Evolutionary conservation across 768 basidiomycete genomes (phyloP).

Genomic region (Leucosporidium scottii): DNA sequence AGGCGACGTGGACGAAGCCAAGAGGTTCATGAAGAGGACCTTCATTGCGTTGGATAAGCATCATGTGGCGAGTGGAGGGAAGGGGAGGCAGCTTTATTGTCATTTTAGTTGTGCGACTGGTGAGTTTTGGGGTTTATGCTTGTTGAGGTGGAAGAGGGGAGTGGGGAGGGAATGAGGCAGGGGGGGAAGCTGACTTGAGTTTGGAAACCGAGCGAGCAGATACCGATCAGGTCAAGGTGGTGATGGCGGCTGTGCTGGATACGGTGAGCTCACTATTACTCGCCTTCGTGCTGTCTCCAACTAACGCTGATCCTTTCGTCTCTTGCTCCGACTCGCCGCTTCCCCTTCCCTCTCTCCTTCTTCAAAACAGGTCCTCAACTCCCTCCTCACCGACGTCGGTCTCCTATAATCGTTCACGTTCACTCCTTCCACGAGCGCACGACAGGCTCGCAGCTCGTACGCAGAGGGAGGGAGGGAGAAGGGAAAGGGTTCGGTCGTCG

Average conservation of each 20-base stretch:
- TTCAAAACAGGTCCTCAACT: slow-evolving; percentile 3
- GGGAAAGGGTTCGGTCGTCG: no score
- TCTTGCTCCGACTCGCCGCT: no score
- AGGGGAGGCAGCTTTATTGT: slow-evolving; percentile 42
- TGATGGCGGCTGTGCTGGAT: slow-evolving; percentile 26
- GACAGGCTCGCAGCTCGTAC: no score
- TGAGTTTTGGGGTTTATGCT: background rate
- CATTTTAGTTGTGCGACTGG: slow-evolving; percentile 28
- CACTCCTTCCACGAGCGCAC: no score
- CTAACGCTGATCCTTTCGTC: no score
- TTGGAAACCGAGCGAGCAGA: slow-evolving; percentile 9
- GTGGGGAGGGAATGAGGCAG: slow-evolving; percentile 7
- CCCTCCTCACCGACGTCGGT: slow-evolving; percentile 16
- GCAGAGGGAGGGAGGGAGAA: no score
- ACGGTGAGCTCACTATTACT: no score
- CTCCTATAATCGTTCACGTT: slow-evolving; percentile 1
- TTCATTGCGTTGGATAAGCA: slow-evolving; percentile 89
- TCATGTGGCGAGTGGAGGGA: slow-evolving; percentile 41
- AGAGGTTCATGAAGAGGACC: slow-evolving; percentile 65
- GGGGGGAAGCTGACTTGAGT: background rate
- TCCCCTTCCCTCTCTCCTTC: no score
- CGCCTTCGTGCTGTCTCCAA: no score
- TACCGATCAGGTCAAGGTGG: slow-evolving; percentile 15
- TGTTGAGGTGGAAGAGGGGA: no score
- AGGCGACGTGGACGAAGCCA: slow-evolving; percentile 76